Evolutionary conservation across 2,329 filamentous ascomycete genomes (phyloP).

Genomic region (Metarhizium humberi): DNA sequence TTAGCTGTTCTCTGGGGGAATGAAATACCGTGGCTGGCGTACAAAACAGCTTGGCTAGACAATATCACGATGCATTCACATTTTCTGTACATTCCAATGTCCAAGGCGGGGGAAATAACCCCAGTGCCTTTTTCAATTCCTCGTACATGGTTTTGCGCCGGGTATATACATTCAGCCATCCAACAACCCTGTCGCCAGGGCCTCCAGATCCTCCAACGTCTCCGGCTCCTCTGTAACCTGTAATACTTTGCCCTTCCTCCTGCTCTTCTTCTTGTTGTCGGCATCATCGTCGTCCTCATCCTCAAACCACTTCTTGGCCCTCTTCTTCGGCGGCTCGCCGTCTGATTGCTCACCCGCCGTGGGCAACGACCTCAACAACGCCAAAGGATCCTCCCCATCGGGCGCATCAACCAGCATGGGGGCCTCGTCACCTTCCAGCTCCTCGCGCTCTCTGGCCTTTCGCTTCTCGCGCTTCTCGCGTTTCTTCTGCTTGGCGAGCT

Average conservation of each 20-base stretch:
- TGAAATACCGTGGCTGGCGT: not conserved
- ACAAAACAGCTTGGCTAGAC: not conserved
- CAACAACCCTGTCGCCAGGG: slow-evolving; percentile 64
- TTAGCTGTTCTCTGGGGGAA: not conserved
- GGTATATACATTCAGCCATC: slow-evolving; percentile 25
- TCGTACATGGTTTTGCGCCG: not conserved
- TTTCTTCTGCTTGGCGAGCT: slow-evolving; percentile 66
- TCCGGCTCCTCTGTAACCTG: slow-evolving; percentile 61
- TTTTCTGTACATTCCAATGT: not conserved
- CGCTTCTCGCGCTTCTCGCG: slow-evolving; percentile 66
- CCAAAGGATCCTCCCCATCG: slow-evolving; percentile 42
- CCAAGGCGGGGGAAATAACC: not conserved
- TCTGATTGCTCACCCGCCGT: slow-evolving; percentile 25
- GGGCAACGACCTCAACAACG: slow-evolving; percentile 48
- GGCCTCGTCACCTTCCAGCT: slow-evolving; percentile 18
- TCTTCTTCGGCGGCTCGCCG: slow-evolving; percentile 36
- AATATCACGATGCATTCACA: not conserved
- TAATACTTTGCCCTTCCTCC: slow-evolving; percentile 42
- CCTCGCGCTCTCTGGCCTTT: slow-evolving; percentile 53
- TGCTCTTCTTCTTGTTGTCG: slow-evolving; percentile 27
- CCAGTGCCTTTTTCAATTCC: not conserved
- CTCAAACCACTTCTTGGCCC: slow-evolving; percentile 72
- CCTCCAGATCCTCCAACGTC: slow-evolving; percentile 71
- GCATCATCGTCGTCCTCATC: slow-evolving; percentile 57
- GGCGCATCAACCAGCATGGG: slow-evolving; percentile 31